Evolutionary conservation across 2,329 filamentous ascomycete genomes (phyloP), one percentile per base, ranked within the genome.

Genomic region (Thielaviopsis populi): DNA sequence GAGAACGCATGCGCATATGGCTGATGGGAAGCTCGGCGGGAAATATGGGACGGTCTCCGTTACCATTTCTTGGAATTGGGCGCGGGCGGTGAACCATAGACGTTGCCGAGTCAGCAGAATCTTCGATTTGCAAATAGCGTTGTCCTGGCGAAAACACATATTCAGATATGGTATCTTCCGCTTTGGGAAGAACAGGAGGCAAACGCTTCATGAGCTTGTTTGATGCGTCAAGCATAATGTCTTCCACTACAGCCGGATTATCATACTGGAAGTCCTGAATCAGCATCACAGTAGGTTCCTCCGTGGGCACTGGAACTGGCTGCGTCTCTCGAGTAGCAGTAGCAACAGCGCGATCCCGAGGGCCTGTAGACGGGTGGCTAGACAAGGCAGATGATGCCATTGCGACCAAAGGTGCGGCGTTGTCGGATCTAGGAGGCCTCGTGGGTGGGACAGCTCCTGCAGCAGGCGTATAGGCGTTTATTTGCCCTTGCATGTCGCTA

Each of bases 201-300:
- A 61, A 30, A 30, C 62, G 62, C 40, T 63, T 48, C 48, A 63
- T 63, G 19, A 70, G 70, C 24, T 70, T 72, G 27, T 73, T 73
- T 19, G 74, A 73, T 2, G 74, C 76, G 11, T 72, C 75, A 37
- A 77, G 74, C 42, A 82, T 76, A 65, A 83, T 80, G 27, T 74
- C 75, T 61, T 77, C 73, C 1, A 83, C 79, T 1, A 73, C 70
- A 33, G 69, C 71, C 0, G 81, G 79, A 64, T 84, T 74, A 63
- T 83, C 74, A 67, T 82, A 83, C 42, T 80, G 74, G 63, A 83
- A 81, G 60, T 79, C 75, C 65, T 82, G 83, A 60, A 83, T 71
- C 63, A 82, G 77, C 76, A 83, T 78, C 56, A 83, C 76, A 3
- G 77, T 82, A 19, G 65, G 65, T 65, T 78, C 76, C 27, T 78